These are phyloP conservation scores for Wilcoxina mikolae DNA, from an alignment of 495 filamentous ascomycete genomes.

Conservation along the genomic window DNA sequence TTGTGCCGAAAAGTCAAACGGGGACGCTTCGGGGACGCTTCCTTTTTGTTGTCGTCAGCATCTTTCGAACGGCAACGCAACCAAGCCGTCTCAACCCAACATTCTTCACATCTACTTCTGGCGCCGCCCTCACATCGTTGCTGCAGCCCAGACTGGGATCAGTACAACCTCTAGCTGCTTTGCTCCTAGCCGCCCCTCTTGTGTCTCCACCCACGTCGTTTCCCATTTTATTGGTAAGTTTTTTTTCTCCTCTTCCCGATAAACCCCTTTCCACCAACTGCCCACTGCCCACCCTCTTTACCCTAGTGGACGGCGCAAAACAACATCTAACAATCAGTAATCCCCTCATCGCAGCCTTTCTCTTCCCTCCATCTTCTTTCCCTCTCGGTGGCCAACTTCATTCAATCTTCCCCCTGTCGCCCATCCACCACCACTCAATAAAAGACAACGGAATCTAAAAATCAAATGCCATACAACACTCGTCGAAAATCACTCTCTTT, in stretches of 20 bases:
- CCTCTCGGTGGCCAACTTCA: too few species aligned
- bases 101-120: too few species aligned
- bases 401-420: not conserved
- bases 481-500: conserved; percentile 92
- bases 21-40: too few species aligned
- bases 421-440: not conserved
- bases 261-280: conserved; percentile 9
- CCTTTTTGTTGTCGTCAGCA: too few species aligned
- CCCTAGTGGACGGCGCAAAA: not conserved
- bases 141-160: not conserved
- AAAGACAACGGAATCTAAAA: conserved; percentile 8
- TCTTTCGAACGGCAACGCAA: too few species aligned
- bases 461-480: conserved; percentile 85
- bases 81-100: too few species aligned
- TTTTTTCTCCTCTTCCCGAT: conserved; percentile 3
- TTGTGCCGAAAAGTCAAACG: too few species aligned
- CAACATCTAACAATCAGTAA: conserved; percentile 3
- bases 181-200: not conserved
- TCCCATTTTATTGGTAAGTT: conserved; percentile 1
- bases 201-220: conserved; percentile 1
- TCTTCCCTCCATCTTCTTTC: conserved; percentile 16
- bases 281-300: not conserved
- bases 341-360: conserved; percentile 26
- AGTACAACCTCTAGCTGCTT: not conserved
- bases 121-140: too few species aligned